These are phyloP conservation scores for Lasiodiplodia hormozganensis DNA, from an alignment of 2,329 filamentous ascomycete genomes.

Conservation along the genomic window DNA sequence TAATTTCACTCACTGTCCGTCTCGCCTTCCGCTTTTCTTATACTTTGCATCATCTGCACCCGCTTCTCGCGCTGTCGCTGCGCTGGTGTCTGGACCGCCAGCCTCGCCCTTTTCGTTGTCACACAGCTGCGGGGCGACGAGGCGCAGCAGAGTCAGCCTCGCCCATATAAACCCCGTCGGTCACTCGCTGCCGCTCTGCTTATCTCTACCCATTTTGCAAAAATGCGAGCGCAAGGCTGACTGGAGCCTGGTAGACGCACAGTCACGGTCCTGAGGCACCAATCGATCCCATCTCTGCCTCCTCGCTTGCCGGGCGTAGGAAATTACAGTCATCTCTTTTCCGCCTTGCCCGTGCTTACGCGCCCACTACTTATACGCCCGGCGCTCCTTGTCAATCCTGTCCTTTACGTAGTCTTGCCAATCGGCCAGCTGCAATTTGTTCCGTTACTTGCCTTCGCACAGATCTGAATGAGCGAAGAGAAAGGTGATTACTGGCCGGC, in stretches of 20 bases:
- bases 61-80: not conserved
- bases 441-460: not conserved
- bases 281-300: not conserved
- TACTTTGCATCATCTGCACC: not conserved
- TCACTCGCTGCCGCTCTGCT: not conserved
- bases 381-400: not conserved
- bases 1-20: not conserved
- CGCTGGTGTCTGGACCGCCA: not conserved
- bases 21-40: not conserved
- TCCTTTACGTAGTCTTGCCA: slow-evolving; percentile 6
- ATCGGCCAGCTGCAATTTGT: not conserved
- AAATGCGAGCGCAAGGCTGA: slow-evolving; percentile 21
- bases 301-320: slow-evolving; percentile 9
- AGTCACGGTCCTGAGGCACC: not conserved
- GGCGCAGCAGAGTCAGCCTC: slow-evolving; percentile 25
- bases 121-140: slow-evolving; percentile 17
- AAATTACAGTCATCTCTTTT: slow-evolving; percentile 6
- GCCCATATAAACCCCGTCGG: slow-evolving; percentile 10
- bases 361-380: not conserved
- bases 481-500: slow-evolving; percentile 12
- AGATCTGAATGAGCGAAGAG: slow-evolving; percentile 13
- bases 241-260: slow-evolving; percentile 7
- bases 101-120: slow-evolving; percentile 5
- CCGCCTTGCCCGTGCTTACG: slow-evolving; percentile 21
- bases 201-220: not conserved